Percentiles rank a stretch among this genome's conserved stretches.
Evolutionary conservation across 2,329 filamentous ascomycete species (phyloP).

Genomic region (Pseudogymnoascus sp.): DNA sequence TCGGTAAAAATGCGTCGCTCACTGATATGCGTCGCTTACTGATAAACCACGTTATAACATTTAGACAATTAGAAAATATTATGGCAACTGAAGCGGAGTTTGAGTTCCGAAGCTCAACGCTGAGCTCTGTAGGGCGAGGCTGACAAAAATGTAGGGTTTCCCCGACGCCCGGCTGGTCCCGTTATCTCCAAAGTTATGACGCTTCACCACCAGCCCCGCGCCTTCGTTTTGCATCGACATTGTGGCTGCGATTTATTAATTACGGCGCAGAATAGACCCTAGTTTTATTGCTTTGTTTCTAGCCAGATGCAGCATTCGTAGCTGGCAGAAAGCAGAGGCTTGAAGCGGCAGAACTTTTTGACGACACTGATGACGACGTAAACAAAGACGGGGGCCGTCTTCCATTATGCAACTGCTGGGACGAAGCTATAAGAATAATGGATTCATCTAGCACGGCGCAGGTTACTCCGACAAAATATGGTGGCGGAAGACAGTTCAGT

Average conservation of each 20-base stretch:
- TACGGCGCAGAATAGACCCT: background rate
- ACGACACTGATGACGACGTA: background rate
- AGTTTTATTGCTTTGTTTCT: background rate
- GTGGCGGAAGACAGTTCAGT: background rate
- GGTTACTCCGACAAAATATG: background rate
- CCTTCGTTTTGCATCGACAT: background rate
- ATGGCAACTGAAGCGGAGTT: background rate
- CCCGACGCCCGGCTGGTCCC: background rate
- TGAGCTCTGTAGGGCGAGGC: background rate
- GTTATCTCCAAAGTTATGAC: background rate
- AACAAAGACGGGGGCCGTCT: background rate
- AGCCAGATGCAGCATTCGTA: background rate
- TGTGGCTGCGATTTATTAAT: background rate
- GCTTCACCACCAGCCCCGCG: background rate
- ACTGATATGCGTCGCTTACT: too few relatives aligned
- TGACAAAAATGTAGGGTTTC: constrained; percentile 5
- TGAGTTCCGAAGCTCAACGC: background rate
- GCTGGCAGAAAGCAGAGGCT: background rate
- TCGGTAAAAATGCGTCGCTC: too few relatives aligned
- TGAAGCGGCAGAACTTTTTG: background rate
- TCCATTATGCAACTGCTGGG: background rate
- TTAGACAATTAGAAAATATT: background rate
- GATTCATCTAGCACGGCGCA: background rate
- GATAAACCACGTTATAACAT: too few relatives aligned
- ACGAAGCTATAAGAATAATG: background rate